Evolutionary conservation across 495 filamentous ascomycete genomes (phyloP), one percentile per base, ranked within the genome.

Genomic region (Penicillium paradoxum): DNA sequence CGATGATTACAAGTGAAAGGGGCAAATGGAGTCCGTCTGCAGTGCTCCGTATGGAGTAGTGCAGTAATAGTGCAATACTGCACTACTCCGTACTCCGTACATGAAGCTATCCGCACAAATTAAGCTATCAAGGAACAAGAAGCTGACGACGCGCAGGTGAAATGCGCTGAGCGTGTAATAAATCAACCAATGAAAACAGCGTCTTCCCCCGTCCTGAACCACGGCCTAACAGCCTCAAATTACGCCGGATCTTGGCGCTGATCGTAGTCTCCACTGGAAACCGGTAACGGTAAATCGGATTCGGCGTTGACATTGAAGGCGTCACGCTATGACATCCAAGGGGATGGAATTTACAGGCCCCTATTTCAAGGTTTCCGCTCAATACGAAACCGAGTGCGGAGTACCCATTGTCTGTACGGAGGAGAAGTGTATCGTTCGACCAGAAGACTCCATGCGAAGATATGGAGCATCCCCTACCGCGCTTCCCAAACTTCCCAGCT

Each of bases 181-280:
- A 1, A 17, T 14, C 22, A 13, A 29, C 34, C 45, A 47, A 47
- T 47, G n/a, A n/a, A n/a, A n/a, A n/a, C 0, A 47, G 19, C 4
- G 6, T 6, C 4, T 5, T 18, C 1, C 11, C 9, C 21, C 34
- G 18, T 11, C 10, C 29, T 18, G n/a, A 38, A 29, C 46, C 46
- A 29, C 39, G 46, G 34, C 9, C 46, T 48, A 37, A 39, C 14
- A 15, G 46, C 34, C 22, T 49, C 15, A 29, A 47, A 49, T 39
- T 38, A 25, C 46, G 46, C 46, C 45, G 27, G 32, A 49, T 18
- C 46, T 49, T 48, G 45, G 30, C 45, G 33, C n/a, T 47, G 11
- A 2, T n/a, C 2, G 29, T 19, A 11, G 13, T 17, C 14, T 46
- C 6, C 17, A 10, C 2, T 11, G 0, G 34, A 8, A 19, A 29